Evolutionary conservation across 2,329 filamentous ascomycete species (phyloP), one percentile per base, ranked within the genome.

Genomic region (Phaeosphaeriaceae sp.): DNA sequence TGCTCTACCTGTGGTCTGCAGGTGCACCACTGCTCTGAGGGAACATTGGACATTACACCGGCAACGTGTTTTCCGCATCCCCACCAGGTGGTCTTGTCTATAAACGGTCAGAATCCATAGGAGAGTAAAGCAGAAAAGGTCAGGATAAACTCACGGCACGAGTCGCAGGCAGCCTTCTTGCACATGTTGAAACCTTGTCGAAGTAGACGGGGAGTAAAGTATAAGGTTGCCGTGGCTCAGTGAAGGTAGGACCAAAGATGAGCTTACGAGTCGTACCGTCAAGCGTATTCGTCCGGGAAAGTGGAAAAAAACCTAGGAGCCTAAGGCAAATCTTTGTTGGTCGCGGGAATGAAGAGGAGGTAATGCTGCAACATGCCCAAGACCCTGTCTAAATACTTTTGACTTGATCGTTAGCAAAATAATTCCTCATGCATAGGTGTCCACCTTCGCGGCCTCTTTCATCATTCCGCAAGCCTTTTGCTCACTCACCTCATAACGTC

Each of bases 61-160:
- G 82, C 74, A 58, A 88, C 76, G 74, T 89, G 84, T 52, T 61
- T 76, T 54, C 85, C 85, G 71, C 86, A 88, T 53, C 86, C 86
- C 74, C 78, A 83, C 86, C 86, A 89, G 46, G 83, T 81, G 33
- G 74, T 72, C 66, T 86, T 86, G 52, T 79, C 84, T 66, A 20
- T 28, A 18, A 23, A n/a, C n/a, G 42, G 34, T 32, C 9, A 39
- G 38, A 16, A 36, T 23, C 37, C 39, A 34, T 3, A 36, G n/a
- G 6, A 26, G 0, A 12, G 32, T 32, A 17, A 43, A 23, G 32
- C 30, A 23, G 18, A 15, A 7, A 37, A 32, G 40, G 17, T 18
- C 37, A 28, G 3, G 12, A 32, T 20, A 3, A 15, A 77, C 84
- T 63, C 79, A 88, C 86, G 76, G 76, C 87, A 89, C 42, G 76